A percentile compares a stretch with the other conserved stretches of the same genome.
These are phyloP conservation scores for Fusarium piperis DNA, from an alignment of 2,329 filamentous ascomycete species.

Conservation along the genomic window DNA sequence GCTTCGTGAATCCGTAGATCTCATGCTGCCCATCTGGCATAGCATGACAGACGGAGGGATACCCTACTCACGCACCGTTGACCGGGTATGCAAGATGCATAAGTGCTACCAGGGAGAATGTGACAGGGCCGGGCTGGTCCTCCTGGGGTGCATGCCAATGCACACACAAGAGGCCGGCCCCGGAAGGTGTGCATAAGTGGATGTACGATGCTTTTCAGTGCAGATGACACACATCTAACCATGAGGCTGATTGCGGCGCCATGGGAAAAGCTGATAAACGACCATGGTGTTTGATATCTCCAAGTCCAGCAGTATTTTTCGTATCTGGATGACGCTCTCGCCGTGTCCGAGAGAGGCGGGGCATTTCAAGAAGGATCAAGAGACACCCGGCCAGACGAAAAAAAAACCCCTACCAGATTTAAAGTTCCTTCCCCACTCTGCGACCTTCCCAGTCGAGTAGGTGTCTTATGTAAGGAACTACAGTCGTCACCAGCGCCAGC, in stretches of 20 bases:
- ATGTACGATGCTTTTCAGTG: constrained; percentile 30
- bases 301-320: background rate
- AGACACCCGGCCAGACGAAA: background rate
- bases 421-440: constrained; percentile 14
- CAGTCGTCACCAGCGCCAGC: background rate
- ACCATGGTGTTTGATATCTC: background rate
- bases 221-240: constrained; percentile 31
- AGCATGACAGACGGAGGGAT: constrained; percentile 31
- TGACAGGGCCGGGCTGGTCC: constrained; percentile 37
- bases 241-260: constrained; percentile 23
- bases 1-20: constrained; percentile 38
- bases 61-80: constrained; percentile 38
- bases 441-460: background rate
- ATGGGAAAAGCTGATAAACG: background rate
- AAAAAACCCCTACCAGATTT: background rate
- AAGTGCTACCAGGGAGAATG: constrained; percentile 36
- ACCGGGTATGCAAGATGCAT: constrained; percentile 42
- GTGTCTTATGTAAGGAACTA: background rate
- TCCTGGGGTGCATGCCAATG: constrained; percentile 34
- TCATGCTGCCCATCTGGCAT: constrained; percentile 38
- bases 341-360: background rate
- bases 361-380: background rate
- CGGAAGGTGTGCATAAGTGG: constrained; percentile 34
- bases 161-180: constrained; percentile 28
- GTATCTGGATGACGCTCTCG: background rate